These are phyloP conservation scores for Inonotus obliquus DNA, from an alignment of 1,284 basidiomycete genomes.

Conservation along the genomic window DNA sequence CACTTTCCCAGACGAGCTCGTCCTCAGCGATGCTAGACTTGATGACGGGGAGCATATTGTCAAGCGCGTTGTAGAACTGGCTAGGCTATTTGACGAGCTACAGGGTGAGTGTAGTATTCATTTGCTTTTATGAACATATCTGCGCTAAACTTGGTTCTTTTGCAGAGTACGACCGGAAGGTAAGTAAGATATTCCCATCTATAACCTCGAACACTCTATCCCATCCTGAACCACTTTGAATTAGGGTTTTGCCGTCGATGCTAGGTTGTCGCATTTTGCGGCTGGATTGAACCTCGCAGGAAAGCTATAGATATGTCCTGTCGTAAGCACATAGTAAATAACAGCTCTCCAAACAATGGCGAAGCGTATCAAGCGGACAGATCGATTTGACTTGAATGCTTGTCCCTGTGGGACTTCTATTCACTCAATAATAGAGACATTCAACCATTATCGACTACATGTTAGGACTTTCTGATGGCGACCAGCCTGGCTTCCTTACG, in stretches of 20 bases:
- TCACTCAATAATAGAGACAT: no score
- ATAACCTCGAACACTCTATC: not conserved
- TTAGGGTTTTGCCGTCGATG: conserved; percentile 74
- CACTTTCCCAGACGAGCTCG: conserved; percentile 52
- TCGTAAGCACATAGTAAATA: no score
- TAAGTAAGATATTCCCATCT: conserved; percentile 23
- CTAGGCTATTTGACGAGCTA: conserved; percentile 56
- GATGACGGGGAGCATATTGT: conserved; percentile 84
- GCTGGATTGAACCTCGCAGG: conserved; percentile 36
- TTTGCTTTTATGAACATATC: not conserved
- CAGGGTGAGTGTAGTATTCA: conserved; percentile 47
- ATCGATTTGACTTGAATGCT: no score
- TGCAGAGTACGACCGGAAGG: conserved; percentile 64
- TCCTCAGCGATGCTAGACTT: conserved; percentile 57
- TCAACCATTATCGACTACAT: no score
- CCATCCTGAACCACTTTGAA: conserved; percentile 4
- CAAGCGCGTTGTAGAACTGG: conserved; percentile 64
- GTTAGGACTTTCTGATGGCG: no score
- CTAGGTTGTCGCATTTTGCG: conserved; percentile 69
- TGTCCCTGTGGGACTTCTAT: no score
- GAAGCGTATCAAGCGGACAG: no score
- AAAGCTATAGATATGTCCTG: not conserved
- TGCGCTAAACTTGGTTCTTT: not conserved
- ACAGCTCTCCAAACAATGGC: no score
- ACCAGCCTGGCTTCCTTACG: no score